Percentiles rank a stretch among this genome's conserved stretches.
phyloP scores from a whole-genome alignment of 1,139 yeast genomes.

The Debaryomyces robertsiae region DNA sequence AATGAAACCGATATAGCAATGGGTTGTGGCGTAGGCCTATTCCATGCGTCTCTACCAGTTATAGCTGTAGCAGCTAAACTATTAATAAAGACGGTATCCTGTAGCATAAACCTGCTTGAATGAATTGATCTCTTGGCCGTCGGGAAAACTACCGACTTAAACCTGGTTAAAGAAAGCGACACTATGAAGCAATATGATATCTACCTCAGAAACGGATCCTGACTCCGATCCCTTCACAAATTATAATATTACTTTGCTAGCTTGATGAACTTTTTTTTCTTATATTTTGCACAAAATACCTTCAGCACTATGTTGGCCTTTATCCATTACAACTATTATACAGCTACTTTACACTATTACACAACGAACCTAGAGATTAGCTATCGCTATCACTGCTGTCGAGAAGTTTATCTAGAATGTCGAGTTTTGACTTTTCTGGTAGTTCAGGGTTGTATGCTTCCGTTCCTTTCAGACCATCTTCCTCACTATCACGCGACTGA shows the following conservation, averaged over 20 bases:
- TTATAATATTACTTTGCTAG: no score
- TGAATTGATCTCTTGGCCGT: slow-evolving; percentile 19
- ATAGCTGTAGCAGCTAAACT: slow-evolving; percentile 63
- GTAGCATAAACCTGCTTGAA: slow-evolving; percentile 23
- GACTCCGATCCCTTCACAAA: not conserved
- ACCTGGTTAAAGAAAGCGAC: slow-evolving; percentile 12
- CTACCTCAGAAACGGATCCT: slow-evolving; percentile 1
- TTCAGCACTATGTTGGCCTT: no score
- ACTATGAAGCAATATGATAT: slow-evolving; percentile 13
- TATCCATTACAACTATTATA: no score
- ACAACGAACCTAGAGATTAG: not conserved
- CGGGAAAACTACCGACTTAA: slow-evolving; percentile 25
- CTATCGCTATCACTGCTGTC: slow-evolving; percentile 3
- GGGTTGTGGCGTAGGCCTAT: slow-evolving; percentile 69
- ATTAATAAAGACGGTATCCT: slow-evolving; percentile 60
- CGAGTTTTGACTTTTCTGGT: not conserved
- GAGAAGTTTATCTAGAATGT: slow-evolving; percentile 3
- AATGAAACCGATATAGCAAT: slow-evolving; percentile 60
- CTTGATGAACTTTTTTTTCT: not conserved
- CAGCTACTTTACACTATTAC: no score
- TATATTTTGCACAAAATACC: no score
- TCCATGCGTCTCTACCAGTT: slow-evolving; percentile 80
- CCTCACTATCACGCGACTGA: not conserved
- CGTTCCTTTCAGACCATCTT: not conserved
- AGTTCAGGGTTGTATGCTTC: not conserved